Base-by-base conservation (phyloP, 2,329 filamentous ascomycete genomes). In the Claviceps capensis region DNA sequence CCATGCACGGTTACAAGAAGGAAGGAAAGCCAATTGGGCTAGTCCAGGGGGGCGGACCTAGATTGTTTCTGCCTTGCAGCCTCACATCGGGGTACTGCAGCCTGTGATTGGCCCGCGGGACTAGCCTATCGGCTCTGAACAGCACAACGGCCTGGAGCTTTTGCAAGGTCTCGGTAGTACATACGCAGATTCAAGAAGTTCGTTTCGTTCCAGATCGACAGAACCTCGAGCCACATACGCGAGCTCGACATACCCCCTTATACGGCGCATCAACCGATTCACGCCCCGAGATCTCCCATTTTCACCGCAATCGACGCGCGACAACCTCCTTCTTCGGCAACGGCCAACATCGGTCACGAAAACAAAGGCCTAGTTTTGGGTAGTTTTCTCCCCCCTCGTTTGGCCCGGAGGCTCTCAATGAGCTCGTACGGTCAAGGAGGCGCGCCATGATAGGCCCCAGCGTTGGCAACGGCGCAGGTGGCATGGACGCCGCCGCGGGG, bases 401-500 rank as follows among this genome's bases (percentile, higher is more conserved):
- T 53, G 55, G 51, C 55, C 30, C 30, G 51, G 53, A 56, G 57
- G 58, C 65, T 60, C 67, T 68, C 66, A 57, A 69, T 69, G 67
- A 63, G 58, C 65, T 59, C 63, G 59, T 54, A 61, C 62, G 59
- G 60, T 63, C 61, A 63, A 59, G 58, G 52, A 62, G 62, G 61
- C 65, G 66, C 61, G 65, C 64, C 65, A 65, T 61, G 59, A 70
- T 70, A 67, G 67, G 66, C 67, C 68, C 67, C 55, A 69, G 66
- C 61, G 65, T 66, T 60, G 71, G 68, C 57, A 71, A 71, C 64
- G 71, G 70, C 64, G 67, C 72, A 60, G 66, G 66, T 58, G 69
- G 69, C 54, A 69, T 72, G 67, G 73, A 76, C 49, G 67, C 69
- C 58, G 68, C 65, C 63, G 72, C 71, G 58, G 69, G 65, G 62